Conservation (phyloP, 2,329 filamentous ascomycete species). For the Didymosphaeria variabile region DNA sequence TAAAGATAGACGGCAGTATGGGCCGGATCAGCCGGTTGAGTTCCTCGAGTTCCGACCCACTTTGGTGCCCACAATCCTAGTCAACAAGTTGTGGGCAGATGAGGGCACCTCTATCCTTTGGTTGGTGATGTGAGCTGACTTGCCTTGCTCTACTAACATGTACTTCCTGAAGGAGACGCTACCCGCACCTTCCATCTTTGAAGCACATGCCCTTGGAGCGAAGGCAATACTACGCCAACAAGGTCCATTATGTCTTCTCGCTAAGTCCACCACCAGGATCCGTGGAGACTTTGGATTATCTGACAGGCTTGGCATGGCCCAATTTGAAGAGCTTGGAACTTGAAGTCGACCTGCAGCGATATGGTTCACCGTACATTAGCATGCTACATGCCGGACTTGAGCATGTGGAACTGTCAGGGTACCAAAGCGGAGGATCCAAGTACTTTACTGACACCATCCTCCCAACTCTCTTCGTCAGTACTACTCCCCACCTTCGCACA, state of each 20-base stretch:
- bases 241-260: conserved; percentile 38
- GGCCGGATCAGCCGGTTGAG: conserved; percentile 44
- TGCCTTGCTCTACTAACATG: not conserved
- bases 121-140: conserved; percentile 10
- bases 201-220: conserved; percentile 30
- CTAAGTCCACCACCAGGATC: conserved; percentile 28
- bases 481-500: not conserved
- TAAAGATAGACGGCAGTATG: conserved; percentile 40
- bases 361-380: conserved; percentile 27
- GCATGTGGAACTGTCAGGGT: conserved; percentile 35
- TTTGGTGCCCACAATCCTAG: conserved; percentile 40
- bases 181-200: conserved; percentile 41
- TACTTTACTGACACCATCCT: conserved; percentile 35
- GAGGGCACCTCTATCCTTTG: conserved; percentile 43
- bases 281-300: conserved; percentile 30
- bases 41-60: conserved; percentile 47
- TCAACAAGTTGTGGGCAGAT: conserved; percentile 46
- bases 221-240: conserved; percentile 44
- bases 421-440: conserved; percentile 32
- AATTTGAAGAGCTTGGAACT: conserved; percentile 40
- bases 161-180: conserved; percentile 23
- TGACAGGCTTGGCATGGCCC: conserved; percentile 40
- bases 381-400: conserved; percentile 40
- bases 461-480: conserved; percentile 32
- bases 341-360: conserved; percentile 37